Base-by-base conservation (phyloP, 2,329 filamentous ascomycete genomes). In the Phyllachora maydis region DNA sequence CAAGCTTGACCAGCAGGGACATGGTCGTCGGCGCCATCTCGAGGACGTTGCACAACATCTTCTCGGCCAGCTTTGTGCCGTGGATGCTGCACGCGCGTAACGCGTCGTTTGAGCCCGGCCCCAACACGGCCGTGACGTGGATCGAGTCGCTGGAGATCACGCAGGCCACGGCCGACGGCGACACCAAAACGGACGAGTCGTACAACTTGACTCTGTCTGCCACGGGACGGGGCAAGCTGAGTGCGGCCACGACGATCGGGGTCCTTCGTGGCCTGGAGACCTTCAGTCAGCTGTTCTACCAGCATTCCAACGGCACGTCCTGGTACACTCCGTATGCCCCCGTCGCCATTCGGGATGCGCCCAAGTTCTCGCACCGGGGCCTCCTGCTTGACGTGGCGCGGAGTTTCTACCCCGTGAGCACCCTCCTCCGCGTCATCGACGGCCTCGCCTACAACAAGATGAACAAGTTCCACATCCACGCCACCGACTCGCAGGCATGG, bases 401-500 rank as follows among this genome's bases (percentile, higher is more conserved):
- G 28, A 72, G 69, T 38, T 88, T 60, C 49, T 77, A 73, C 45
- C 58, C 65, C 1, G 50, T 77, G 13, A 43, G 54, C 4, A 65
- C 76, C 36, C 70, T 91, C 34, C 58, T 70, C 38, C 66, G 69
- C 23, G 78, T 70, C 25, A 76, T 92, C 32, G 76, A 90, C 39
- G 74, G 68, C 19, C 48, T 76, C 32, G 54, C 74, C 2, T 81
- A 68, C 61, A 79, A 71, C 52, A 88, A 90, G 52, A 62, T 88
- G 55, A 88, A 88, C 48, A 59, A 69, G 5, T 57, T 90, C 26
- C 79, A 88, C 46, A 53, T 85, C 25, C 79, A 90, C 50, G 59
- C 73, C 27, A 88, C 77, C 4, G 79, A 90, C 45, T 69, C 73
- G 10, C 79, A 90, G 45, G 77, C 77, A 4, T 90, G 79, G 74